Evolutionary conservation across 192 early-diverging fungal species (phyloP).

Genomic region (Linnemannia zychae): DNA sequence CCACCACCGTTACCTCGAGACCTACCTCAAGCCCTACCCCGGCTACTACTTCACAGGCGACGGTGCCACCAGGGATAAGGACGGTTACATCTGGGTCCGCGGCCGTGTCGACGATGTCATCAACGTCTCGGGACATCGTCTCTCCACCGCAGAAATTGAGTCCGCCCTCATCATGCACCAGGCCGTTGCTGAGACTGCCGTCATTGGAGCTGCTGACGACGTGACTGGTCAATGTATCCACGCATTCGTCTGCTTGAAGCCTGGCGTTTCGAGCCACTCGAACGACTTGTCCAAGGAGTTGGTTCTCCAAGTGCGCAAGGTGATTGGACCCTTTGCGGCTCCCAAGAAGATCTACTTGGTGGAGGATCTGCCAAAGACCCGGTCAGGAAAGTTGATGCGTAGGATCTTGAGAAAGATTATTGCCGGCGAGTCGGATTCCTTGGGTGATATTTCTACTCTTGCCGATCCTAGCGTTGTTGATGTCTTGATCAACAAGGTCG

Average conservation of each 20-base stretch:
- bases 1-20: slow-evolving; percentile 93
- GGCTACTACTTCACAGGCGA: slow-evolving; percentile 98
- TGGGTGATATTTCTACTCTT: slow-evolving; percentile 92
- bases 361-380: slow-evolving; percentile 94
- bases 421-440: slow-evolving; percentile 82
- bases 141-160: slow-evolving; percentile 95
- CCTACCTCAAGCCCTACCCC: slow-evolving; percentile 91
- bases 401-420: slow-evolving; percentile 95
- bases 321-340: slow-evolving; percentile 94
- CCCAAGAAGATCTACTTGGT: slow-evolving; percentile 91
- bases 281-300: slow-evolving; percentile 71
- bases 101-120: slow-evolving; percentile 93
- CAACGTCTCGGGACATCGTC: slow-evolving; percentile 95
- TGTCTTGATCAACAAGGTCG: slow-evolving; percentile 57
- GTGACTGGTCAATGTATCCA: slow-evolving; percentile 93
- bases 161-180: slow-evolving; percentile 86
- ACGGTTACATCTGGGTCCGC: slow-evolving; percentile 97
- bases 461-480: slow-evolving; percentile 76
- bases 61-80: slow-evolving; percentile 90
- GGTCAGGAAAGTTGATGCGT: slow-evolving; percentile 97
- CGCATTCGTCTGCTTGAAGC: slow-evolving; percentile 87
- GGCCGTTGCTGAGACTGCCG: slow-evolving; percentile 90
- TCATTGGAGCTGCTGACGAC: slow-evolving; percentile 89
- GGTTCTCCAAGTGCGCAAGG: slow-evolving; percentile 82
- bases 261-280: slow-evolving; percentile 59